Evolutionary conservation across 2,329 filamentous ascomycete genomes (phyloP), one percentile per base, ranked within the genome.

Genomic region (Xylariaceae sp.): DNA sequence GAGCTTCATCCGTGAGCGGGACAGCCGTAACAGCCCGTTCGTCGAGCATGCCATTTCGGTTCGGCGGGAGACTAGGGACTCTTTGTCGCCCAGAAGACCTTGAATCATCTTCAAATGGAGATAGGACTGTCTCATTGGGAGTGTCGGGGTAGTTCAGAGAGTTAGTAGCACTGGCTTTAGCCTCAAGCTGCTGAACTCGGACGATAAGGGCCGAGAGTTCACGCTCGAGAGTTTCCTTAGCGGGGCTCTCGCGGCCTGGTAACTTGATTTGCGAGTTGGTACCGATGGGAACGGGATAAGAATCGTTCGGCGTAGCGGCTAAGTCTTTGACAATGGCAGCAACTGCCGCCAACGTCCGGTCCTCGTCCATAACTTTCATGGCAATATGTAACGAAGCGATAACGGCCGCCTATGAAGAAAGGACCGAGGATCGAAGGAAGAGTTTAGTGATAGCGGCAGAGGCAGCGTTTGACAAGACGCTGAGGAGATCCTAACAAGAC

Each of bases 111-210:
- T 84, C 81, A 66, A 87, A 84, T 37, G 86, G 79, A 61, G 85
- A 87, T 67, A 83, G 82, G 63, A 80, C 78, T 44, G 81, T 83
- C 75, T 94, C 91, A 71, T 87, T 92, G 41, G 92, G 91, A 8
- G 91, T 94, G 68, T 92, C 87, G 64, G 91, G 91, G 64, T 92
- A 82, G 51, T 74, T 73, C 46, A 81, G 79, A 59, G 81, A 76
- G 60, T 81, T 79, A 53, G 81, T 72, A 53, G 81, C 77, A 67
- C 82, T 83, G 61, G 89, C 88, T 74, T 88, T 88, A 64, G 85
- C 84, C 77, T 97, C 92, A 64, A 97, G 84, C 61, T 87, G 85
- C 60, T 92, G 88, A 63, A 97, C 85, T 62, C 94, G 82, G 57
- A 86, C 77, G 55, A 87, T 83, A 59, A 97, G 82, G 50, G 89